Evolutionary conservation across 2,329 filamentous ascomycete genomes (phyloP), one percentile per base, ranked within the genome.

Genomic region (Colletotrichum sidae): DNA sequence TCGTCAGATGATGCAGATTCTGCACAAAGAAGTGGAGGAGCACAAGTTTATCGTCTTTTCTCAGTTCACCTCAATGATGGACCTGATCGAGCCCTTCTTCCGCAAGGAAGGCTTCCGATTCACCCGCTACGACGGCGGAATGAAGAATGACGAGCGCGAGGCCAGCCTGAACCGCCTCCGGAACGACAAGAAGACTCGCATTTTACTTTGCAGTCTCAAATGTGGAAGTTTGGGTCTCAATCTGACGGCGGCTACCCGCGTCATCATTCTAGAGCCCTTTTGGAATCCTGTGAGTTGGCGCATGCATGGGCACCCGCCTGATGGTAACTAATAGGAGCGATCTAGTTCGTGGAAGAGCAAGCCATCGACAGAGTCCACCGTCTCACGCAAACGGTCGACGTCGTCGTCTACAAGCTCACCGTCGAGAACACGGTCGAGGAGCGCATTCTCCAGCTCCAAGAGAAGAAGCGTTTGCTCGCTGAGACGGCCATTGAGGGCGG

Each of bases 21-120:
- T 99, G 8, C 86, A 89, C 69, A 88, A 88, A 49, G 96, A 99
- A 77, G 89, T 90, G 0, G 81, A 85, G 2, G 84, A 93, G 65
- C 93, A 97, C 84, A 99, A 99, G 76, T 97, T 97, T 75, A 99
- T 99, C 72, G 94, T 99, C 69, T 99, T 99, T 79, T 97, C 94
- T 2, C 93, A 98, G 73, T 99, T 99, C 79, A 99, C 96, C 0
- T 96, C 93, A 0, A 99, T 99, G 96, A 88, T 99, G 50, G 92
- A 98, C 80, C 89, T 98, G 35, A 90, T 99, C 68, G 94, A 98
- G 75, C 96, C 96, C 2, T 97, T 98, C 78, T 84, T 99, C 65
- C 84, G 86, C 50, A 85, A 88, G 53, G 89, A 91, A 12, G 88
- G 89, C 12, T 90, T 97, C 77, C 86, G 86, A 67, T 97, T 91